Evolutionary conservation across 2,329 filamentous ascomycete species (phyloP).

Genomic region (Colletotrichum sublineola): DNA sequence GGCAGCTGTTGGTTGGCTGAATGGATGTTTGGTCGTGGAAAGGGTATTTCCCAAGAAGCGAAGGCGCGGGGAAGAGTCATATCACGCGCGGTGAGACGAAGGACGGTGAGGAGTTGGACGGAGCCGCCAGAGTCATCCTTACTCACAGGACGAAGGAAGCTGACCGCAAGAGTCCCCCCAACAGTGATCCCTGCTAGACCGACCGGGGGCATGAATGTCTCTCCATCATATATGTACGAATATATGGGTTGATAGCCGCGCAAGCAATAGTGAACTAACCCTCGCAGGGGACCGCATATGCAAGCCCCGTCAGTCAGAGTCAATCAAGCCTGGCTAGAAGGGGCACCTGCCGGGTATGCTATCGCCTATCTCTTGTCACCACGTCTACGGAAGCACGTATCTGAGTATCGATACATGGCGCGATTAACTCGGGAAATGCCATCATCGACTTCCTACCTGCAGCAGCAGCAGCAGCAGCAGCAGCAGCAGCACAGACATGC

Average conservation of each 20-base stretch:
- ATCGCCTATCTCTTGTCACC: constrained; percentile 23
- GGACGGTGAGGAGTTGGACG: not conserved
- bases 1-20: not conserved
- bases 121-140: not conserved
- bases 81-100: not conserved
- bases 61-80: not conserved
- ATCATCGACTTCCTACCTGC: not conserved
- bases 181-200: not conserved
- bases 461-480: no score
- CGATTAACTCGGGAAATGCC: constrained; percentile 1
- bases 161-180: not conserved
- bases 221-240: not conserved
- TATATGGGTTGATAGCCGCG: not conserved
- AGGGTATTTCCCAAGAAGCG: not conserved
- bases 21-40: not conserved
- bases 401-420: not conserved
- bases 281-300: not conserved
- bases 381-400: constrained; percentile 9
- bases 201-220: not conserved
- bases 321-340: not conserved
- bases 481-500: no score
- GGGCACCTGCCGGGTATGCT: not conserved
- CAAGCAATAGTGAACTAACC: not conserved
- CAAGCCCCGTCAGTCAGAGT: not conserved
- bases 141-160: not conserved